Evolutionary conservation across 2,329 filamentous ascomycete genomes (phyloP).

Genomic region (Raffaelea albimanens): DNA sequence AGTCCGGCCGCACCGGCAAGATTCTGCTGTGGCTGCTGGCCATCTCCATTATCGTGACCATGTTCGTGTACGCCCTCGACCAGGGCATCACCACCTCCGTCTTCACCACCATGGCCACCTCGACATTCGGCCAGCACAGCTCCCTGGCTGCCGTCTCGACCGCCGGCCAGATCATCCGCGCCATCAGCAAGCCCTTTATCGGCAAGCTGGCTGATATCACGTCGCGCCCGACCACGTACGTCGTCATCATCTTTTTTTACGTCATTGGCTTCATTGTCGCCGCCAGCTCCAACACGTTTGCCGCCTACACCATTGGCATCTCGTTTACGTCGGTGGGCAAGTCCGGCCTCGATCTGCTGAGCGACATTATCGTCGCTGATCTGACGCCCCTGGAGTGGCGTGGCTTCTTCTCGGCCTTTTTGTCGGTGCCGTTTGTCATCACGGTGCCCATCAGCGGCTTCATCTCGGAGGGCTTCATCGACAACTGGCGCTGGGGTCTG

Average conservation of each 20-base stretch:
- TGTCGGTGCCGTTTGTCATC: constrained; percentile 20
- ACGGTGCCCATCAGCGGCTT: constrained; percentile 31
- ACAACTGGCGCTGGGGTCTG: constrained; percentile 50
- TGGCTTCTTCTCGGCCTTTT: constrained; percentile 24
- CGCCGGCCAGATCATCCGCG: constrained; percentile 25
- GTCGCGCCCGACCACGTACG: constrained; percentile 28
- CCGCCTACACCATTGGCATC: constrained; percentile 24
- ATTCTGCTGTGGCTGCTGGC: constrained; percentile 27
- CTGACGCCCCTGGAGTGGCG: constrained; percentile 26
- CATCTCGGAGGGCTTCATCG: constrained; percentile 28
- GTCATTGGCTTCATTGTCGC: constrained; percentile 25
- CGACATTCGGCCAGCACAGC: constrained; percentile 23
- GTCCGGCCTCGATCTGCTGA: constrained; percentile 25
- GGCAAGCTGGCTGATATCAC: constrained; percentile 28
- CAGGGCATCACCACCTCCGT: constrained; percentile 24
- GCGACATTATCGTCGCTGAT: constrained; percentile 27
- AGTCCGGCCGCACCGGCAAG: constrained; percentile 21
- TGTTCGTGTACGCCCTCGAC: constrained; percentile 28
- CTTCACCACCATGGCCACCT: constrained; percentile 24
- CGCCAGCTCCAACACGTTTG: constrained; percentile 21
- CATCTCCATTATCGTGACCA: constrained; percentile 24
- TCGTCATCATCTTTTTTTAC: constrained; percentile 29
- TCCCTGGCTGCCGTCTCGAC: constrained; percentile 22
- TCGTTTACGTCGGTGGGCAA: constrained; percentile 27
- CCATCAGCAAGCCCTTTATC: constrained; percentile 28